A percentile compares a stretch with the other conserved stretches of the same genome.
phyloP scores from a whole-genome alignment of 257 asterid genomes.

The Forsythia viridissima region DNA sequence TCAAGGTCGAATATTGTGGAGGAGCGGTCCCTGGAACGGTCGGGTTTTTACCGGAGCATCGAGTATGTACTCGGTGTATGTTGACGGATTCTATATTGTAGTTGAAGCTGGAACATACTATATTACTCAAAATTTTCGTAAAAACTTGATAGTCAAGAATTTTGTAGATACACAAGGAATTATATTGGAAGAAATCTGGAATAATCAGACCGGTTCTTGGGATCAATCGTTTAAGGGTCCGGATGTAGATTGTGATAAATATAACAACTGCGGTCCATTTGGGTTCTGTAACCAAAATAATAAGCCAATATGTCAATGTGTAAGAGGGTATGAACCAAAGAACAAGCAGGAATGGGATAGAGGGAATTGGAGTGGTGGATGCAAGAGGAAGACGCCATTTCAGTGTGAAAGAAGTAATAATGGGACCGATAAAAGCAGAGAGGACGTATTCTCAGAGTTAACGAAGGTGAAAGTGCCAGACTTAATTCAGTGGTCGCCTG shows the following conservation, averaged over 20 bases:
- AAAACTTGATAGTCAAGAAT: background rate
- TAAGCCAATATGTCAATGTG: conserved; percentile 25
- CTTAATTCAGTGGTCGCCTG: conserved; percentile 2
- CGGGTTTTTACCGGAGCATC: conserved; percentile 24
- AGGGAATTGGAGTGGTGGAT: conserved; percentile 40
- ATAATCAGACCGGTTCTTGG: background rate
- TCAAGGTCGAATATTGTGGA: conserved; percentile 23
- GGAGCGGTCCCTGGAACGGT: conserved; percentile 42
- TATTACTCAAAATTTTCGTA: background rate
- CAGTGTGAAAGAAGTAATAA: conserved; percentile 7
- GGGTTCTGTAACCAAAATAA: conserved; percentile 22
- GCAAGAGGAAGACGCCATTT: conserved; percentile 24
- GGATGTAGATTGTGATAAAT: background rate
- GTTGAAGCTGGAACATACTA: conserved; percentile 9
- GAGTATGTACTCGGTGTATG: conserved; percentile 9
- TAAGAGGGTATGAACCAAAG: conserved; percentile 30
- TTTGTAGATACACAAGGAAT: background rate
- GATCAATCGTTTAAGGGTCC: background rate
- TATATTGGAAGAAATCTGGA: background rate
- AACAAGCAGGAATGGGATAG: conserved; percentile 22
- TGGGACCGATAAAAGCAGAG: background rate
- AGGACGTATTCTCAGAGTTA: conserved; percentile 24
- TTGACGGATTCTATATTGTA: conserved; percentile 4
- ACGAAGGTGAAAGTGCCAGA: conserved; percentile 31
- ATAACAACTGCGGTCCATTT: conserved; percentile 29